These are phyloP conservation scores for Gregarina niphandrodes DNA, from an alignment of 169 alveolate genomes.

Conservation along the genomic window DNA sequence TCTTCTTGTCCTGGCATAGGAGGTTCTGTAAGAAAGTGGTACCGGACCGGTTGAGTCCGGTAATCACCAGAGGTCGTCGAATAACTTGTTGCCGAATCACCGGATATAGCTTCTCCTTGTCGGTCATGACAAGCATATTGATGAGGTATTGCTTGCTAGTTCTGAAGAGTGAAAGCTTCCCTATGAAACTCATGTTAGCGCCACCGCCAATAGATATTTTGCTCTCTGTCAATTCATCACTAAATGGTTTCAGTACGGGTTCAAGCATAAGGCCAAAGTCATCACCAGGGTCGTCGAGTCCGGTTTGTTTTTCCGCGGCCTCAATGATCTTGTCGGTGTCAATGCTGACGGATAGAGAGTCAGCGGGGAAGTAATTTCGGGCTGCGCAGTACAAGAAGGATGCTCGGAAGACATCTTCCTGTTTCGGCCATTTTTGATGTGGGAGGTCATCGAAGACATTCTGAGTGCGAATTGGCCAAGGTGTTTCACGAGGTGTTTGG, in stretches of 20 bases:
- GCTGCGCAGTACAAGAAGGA: slow-evolving; percentile 20
- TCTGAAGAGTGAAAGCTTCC: slow-evolving; percentile 15
- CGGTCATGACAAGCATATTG: slow-evolving; percentile 14
- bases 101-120: slow-evolving; percentile 7
- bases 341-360: not conserved
- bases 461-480: slow-evolving; percentile 23
- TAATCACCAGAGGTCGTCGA: slow-evolving; percentile 11
- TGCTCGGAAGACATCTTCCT: slow-evolving; percentile 17
- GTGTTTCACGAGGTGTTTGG: slow-evolving; percentile 15
- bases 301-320: not conserved
- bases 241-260: not conserved
- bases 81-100: slow-evolving; percentile 10
- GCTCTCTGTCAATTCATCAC: no score
- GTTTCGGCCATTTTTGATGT: slow-evolving; percentile 24
- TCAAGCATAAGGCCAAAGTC: not conserved
- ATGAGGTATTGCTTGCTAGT: slow-evolving; percentile 15
- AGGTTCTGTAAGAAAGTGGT: slow-evolving; percentile 17
- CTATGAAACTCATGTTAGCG: slow-evolving; percentile 14
- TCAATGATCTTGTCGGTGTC: not conserved
- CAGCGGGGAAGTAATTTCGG: not conserved
- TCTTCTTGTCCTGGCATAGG: slow-evolving; percentile 12
- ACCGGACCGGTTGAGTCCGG: slow-evolving; percentile 22
- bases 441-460: slow-evolving; percentile 30
- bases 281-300: not conserved
- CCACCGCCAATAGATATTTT: no score